Base-by-base conservation (phyloP, 108 stramenopile species). In the Mayamaea pseudoterrestris region DNA sequence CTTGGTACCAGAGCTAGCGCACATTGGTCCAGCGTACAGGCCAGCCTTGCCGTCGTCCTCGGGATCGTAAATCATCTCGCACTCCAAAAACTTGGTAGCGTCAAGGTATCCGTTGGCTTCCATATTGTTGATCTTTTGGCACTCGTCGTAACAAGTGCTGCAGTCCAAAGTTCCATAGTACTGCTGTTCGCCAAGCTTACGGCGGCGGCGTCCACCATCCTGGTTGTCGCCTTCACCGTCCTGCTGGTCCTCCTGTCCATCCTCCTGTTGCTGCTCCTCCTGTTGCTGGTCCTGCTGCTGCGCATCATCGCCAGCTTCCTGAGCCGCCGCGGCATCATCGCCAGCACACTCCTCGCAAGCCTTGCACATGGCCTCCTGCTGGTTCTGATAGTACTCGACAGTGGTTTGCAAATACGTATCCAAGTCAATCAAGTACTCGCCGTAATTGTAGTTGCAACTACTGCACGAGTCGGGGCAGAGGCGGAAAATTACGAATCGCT, bases 61-160 rank as follows among this genome's bases (percentile, higher is more conserved):
- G 8, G 55, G 57, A 44, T 68, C 63, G 51, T 76, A 75, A 53
- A 90, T 63, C 57, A 54, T 24, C 36, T 75, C 59, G 37, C 88
- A 90, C 42, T 73, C 61, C 29, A 82, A 35, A 69, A 80, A 90
- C 27, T 80, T 54, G 28, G 78, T 71, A 28, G 88, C 88, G 63
- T 90, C 88, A 40, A 84, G 28, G 74, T 80, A 90, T 14, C 83
- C 82, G 34, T 85, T 90, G 14, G 47, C 76, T 60, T 90, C 80
- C 83, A 90, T 82, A 66, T 90, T 90, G 49, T 80, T 78, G 49
- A 90, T 90, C 77, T 90, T 90, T 56, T 77, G 55, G 54, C 88
- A 90, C 41, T 83, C 82, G 20, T 61, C 63, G 53, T 71, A 64
- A 37, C 88, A 90, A 16, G 74, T 61, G 56, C 58, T 24, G 54